Conservation (phyloP, 768 basidiomycete species). For the Tulasnella sp. region DNA sequence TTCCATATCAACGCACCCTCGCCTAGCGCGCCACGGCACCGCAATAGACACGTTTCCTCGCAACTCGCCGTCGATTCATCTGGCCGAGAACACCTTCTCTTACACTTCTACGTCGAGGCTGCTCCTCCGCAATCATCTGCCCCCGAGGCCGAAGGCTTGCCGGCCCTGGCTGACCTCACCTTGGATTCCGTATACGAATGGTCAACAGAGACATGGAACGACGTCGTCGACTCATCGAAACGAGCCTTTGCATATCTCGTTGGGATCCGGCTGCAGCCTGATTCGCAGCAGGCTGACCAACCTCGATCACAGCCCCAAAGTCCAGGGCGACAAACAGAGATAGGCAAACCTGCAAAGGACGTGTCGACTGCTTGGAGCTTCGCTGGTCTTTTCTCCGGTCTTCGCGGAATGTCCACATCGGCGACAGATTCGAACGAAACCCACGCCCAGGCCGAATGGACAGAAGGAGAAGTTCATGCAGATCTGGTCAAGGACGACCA, state of each 20-base stretch:
- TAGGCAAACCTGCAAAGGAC: constrained; percentile 2
- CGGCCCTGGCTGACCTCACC: constrained; percentile 4
- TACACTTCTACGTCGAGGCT: constrained; percentile 74
- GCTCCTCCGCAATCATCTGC: constrained; percentile 35
- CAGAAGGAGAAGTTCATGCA: constrained; percentile 21
- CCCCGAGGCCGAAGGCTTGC: neutral
- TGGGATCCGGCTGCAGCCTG: constrained; percentile 45
- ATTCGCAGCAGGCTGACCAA: neutral
- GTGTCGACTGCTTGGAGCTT: constrained; percentile 18
- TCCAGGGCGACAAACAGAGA: constrained; percentile 4
- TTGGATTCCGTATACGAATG: constrained; percentile 5
- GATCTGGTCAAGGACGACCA: constrained; percentile 21
- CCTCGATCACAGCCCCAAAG: neutral
- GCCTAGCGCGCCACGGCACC: constrained; percentile 64
- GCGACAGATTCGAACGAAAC: neutral
- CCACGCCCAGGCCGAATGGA: neutral
- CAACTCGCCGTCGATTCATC: constrained; percentile 63
- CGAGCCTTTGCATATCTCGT: constrained; percentile 64
- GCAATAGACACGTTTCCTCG: constrained; percentile 73
- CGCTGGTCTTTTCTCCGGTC: constrained; percentile 16
- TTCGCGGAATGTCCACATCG: neutral
- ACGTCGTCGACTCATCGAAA: constrained; percentile 45
- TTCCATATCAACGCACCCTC: constrained; percentile 82
- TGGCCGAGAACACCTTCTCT: constrained; percentile 75
- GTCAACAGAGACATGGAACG: constrained; percentile 36